These are phyloP conservation scores for Raffaelea ambrosiae DNA, from an alignment of 2,329 filamentous ascomycete genomes.

Conservation along the genomic window DNA sequence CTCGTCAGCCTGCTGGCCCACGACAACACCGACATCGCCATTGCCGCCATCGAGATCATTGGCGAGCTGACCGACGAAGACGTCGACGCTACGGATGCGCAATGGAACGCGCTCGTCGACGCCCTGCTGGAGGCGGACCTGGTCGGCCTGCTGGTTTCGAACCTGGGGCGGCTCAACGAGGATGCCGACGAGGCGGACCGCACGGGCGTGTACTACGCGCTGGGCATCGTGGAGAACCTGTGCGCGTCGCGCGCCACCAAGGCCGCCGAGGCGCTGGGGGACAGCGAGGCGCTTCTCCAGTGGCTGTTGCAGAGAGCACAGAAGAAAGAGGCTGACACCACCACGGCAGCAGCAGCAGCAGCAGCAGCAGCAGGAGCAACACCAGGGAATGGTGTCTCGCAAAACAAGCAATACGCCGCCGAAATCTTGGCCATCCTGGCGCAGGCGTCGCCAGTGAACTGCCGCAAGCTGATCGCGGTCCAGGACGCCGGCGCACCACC, in stretches of 20 bases:
- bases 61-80: conserved; percentile 91
- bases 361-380: too few relatives aligned
- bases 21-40: conserved; percentile 95
- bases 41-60: conserved; percentile 82
- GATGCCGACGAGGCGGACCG: conserved; percentile 60
- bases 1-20: conserved; percentile 79
- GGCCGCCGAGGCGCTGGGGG: conserved; percentile 63
- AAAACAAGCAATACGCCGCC: conserved; percentile 93
- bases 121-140: conserved; percentile 61
- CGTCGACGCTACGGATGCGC: conserved; percentile 66
- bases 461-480: conserved; percentile 46
- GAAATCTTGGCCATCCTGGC: conserved; percentile 86
- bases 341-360: too few relatives aligned
- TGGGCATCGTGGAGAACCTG: conserved; percentile 78
- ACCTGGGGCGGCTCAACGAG: conserved; percentile 75
- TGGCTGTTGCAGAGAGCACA: conserved; percentile 75
- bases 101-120: conserved; percentile 72
- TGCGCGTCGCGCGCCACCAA: conserved; percentile 55
- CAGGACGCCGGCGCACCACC: too few relatives aligned
- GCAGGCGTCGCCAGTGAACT: conserved; percentile 62
- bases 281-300: conserved; percentile 54
- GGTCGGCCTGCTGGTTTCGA: conserved; percentile 64
- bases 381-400: conserved; percentile 47
- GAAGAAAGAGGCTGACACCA: conserved; percentile 41
- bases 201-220: conserved; percentile 76